Percentiles rank a stretch among this genome's conserved stretches.
phyloP scores from a whole-genome alignment of 208 protist genomes.

The Leishmania guyanensis region DNA sequence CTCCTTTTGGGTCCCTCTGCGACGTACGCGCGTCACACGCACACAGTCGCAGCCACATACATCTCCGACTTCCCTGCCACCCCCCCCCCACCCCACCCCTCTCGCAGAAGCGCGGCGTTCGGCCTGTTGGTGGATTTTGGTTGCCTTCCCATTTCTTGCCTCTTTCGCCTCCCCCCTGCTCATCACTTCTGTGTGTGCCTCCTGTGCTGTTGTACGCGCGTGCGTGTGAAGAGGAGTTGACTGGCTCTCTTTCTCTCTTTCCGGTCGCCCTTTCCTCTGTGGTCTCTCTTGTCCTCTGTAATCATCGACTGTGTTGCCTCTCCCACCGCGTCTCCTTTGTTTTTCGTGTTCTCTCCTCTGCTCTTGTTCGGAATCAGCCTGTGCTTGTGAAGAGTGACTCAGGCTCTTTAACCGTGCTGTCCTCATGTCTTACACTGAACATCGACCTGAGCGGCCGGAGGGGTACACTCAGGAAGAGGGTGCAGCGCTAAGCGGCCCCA shows the following conservation, averaged over 20 bases:
- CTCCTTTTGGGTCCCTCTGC: background rate
- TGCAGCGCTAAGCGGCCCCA: background rate
- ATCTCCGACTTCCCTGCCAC: background rate
- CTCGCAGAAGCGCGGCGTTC: background rate
- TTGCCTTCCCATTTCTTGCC: background rate
- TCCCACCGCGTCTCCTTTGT: background rate
- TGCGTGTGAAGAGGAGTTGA: background rate
- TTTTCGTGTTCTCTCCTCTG: background rate
- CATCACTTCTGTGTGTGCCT: background rate
- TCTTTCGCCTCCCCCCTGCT: background rate
- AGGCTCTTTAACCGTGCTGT: background rate
- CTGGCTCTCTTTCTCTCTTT: conserved; percentile 9
- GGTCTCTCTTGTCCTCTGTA: too few relatives aligned
- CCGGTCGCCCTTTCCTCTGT: background rate
- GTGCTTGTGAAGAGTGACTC: background rate
- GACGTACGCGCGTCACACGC: background rate
- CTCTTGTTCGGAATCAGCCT: background rate
- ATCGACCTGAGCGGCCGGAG: background rate
- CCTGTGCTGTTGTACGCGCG: background rate
- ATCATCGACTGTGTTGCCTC: too few relatives aligned
- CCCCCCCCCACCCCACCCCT: background rate
- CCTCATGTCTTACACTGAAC: background rate
- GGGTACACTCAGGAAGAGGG: background rate
- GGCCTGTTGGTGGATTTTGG: background rate
- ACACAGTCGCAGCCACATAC: background rate